Conservation (phyloP, 768 basidiomycete species). For the Mycena metata region DNA sequence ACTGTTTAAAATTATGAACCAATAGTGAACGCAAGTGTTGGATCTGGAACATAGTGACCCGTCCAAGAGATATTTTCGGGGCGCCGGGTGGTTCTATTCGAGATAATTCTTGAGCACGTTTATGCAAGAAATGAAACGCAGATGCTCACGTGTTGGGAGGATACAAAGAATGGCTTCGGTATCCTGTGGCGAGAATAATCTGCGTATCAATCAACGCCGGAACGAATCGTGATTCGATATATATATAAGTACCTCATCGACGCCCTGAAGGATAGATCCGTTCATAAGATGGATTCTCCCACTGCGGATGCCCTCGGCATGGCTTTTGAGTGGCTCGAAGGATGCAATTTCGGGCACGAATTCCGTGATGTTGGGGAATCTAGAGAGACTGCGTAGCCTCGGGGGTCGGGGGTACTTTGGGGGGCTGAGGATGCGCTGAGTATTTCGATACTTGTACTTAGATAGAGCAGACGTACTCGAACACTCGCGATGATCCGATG, state of each 20-base stretch:
- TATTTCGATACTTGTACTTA: no score
- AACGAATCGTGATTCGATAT: no score
- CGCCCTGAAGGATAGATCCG: slow-evolving; percentile 44
- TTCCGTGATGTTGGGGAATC: slow-evolving; percentile 45
- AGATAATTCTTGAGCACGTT: background rate
- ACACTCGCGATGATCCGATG: slow-evolving; percentile 35
- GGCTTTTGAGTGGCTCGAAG: slow-evolving; percentile 39
- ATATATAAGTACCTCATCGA: slow-evolving; percentile 41
- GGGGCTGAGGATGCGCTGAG: slow-evolving; percentile 39
- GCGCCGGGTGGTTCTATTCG: background rate
- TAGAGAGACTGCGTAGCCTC: slow-evolving; percentile 37
- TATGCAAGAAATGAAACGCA: background rate
- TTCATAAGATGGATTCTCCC: slow-evolving; percentile 46
- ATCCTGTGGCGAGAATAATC: slow-evolving; percentile 17
- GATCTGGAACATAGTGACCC: slow-evolving; percentile 48
- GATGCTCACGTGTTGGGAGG: slow-evolving; percentile 6
- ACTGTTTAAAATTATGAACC: background rate
- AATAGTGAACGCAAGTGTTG: slow-evolving; percentile 44
- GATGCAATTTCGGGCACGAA: slow-evolving; percentile 46
- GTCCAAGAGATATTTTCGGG: slow-evolving; percentile 35
- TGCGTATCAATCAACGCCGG: no score
- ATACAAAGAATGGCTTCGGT: background rate
- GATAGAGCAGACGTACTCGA: no score
- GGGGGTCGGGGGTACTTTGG: background rate
- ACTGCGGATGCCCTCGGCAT: slow-evolving; percentile 39